Percentiles rank a stretch among this genome's conserved stretches.
Evolutionary conservation across 2,329 filamentous ascomycete species (phyloP).

Genomic region (Gnomoniopsis smithogilvyi): DNA sequence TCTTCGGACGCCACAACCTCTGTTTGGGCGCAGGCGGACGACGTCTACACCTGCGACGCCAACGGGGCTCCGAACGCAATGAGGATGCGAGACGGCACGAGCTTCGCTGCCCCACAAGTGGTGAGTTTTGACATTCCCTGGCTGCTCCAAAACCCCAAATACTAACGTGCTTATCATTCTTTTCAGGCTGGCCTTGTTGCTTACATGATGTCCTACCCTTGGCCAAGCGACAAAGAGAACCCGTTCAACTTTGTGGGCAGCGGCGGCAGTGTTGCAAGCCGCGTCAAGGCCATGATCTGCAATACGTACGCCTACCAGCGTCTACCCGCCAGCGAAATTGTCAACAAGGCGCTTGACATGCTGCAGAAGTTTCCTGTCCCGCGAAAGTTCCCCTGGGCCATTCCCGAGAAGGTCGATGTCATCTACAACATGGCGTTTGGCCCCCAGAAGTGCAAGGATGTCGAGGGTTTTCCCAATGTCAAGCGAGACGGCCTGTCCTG

Average conservation of each 20-base stretch:
- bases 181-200: conserved; percentile 9
- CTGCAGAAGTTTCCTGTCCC: background rate
- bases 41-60: background rate
- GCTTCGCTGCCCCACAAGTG: background rate
- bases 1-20: background rate
- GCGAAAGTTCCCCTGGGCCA: background rate
- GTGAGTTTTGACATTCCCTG: background rate
- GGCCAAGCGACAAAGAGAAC: background rate
- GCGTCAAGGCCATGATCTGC: conserved; percentile 4
- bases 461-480: conserved; percentile 6
- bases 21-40: conserved; percentile 4
- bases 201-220: conserved; percentile 6
- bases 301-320: conserved; percentile 9
- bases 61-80: background rate
- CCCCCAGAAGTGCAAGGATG: conserved; percentile 7
- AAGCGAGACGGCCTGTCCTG: conserved; percentile 1
- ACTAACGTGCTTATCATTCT: background rate
- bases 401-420: conserved; percentile 1
- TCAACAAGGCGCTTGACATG: background rate
- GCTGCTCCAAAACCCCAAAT: background rate
- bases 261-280: background rate
- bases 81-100: background rate
- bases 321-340: background rate
- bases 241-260: background rate
- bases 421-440: conserved; percentile 13